Conservation (phyloP, 108 stramenopile genomes). For the Cyclotella atomus region DNA sequence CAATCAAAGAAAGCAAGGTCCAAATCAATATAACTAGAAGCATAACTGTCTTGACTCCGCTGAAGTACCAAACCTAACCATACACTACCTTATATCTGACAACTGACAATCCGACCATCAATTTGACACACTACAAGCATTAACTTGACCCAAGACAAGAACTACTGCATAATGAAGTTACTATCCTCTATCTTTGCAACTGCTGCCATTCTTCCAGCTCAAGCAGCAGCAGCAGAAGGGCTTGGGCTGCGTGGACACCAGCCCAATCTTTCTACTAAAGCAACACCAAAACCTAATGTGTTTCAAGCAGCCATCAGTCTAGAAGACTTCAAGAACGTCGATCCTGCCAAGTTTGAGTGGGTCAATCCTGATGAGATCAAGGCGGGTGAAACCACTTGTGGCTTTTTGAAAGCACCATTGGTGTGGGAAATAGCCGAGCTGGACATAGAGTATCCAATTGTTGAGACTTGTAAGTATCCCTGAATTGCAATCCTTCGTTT, state of each 20-base stretch:
- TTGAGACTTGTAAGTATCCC: neutral
- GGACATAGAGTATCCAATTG: slow-evolving; percentile 4
- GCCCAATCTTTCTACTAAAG: neutral
- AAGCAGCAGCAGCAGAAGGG: neutral
- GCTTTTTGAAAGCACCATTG: slow-evolving; percentile 8
- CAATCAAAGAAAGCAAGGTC: neutral
- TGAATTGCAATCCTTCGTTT: too few species aligned
- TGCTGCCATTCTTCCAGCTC: neutral
- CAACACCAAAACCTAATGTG: slow-evolving; percentile 2
- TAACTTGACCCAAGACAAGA: neutral
- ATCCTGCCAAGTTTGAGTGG: slow-evolving; percentile 10
- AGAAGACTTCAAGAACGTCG: slow-evolving; percentile 9
- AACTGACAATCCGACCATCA: too few species aligned
- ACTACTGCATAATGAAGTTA: neutral
- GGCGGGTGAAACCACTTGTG: slow-evolving; percentile 11
- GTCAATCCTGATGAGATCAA: slow-evolving; percentile 5
- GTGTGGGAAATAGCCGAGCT: slow-evolving; percentile 2
- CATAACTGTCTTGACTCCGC: too few species aligned
- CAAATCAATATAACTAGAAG: too few species aligned
- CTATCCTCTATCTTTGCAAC: neutral
- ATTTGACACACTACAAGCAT: neutral
- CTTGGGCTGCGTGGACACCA: neutral
- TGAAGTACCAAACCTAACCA: too few species aligned
- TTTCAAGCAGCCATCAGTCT: slow-evolving; percentile 12
- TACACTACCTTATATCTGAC: too few species aligned